Percentiles rank a stretch among this genome's conserved stretches.
These are phyloP conservation scores for Calonectria montana DNA, from an alignment of 2,329 filamentous ascomycete genomes.

Conservation along the genomic window DNA sequence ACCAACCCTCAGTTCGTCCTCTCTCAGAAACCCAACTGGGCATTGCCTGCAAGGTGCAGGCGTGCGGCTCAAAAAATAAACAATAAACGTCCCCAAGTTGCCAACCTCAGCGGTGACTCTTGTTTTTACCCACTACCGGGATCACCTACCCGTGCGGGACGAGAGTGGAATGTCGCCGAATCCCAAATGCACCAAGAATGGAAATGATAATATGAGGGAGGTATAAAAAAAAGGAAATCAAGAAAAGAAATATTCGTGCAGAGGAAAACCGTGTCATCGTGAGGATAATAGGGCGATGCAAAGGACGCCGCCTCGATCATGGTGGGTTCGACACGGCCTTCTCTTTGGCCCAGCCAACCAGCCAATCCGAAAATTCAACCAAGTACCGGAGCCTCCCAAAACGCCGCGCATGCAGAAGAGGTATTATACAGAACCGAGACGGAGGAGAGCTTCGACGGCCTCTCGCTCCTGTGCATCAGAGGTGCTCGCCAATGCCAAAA, in stretches of 20 bases:
- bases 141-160: conserved; percentile 23
- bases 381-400: conserved; percentile 31
- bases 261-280: conserved; percentile 49
- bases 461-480: conserved; percentile 81
- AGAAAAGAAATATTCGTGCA: conserved; percentile 23
- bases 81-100: conserved; percentile 12
- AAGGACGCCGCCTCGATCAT: conserved; percentile 48
- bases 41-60: conserved; percentile 13
- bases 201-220: conserved; percentile 26
- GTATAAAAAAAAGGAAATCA: conserved; percentile 23
- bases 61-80: conserved; percentile 7
- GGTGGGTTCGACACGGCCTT: conserved; percentile 45
- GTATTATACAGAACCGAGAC: conserved; percentile 82
- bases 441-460: conserved; percentile 82
- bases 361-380: conserved; percentile 37
- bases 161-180: conserved; percentile 28
- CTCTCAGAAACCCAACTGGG: background rate
- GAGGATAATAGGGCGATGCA: conserved; percentile 42
- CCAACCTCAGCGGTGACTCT: conserved; percentile 24
- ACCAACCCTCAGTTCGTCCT: conserved; percentile 20
- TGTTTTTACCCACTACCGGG: conserved; percentile 21
- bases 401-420: conserved; percentile 65
- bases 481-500: conserved; percentile 61
- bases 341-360: conserved; percentile 47
- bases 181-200: conserved; percentile 40